Conservation (phyloP, 768 basidiomycete species). For the Phylloporus rhodoxanthus region DNA sequence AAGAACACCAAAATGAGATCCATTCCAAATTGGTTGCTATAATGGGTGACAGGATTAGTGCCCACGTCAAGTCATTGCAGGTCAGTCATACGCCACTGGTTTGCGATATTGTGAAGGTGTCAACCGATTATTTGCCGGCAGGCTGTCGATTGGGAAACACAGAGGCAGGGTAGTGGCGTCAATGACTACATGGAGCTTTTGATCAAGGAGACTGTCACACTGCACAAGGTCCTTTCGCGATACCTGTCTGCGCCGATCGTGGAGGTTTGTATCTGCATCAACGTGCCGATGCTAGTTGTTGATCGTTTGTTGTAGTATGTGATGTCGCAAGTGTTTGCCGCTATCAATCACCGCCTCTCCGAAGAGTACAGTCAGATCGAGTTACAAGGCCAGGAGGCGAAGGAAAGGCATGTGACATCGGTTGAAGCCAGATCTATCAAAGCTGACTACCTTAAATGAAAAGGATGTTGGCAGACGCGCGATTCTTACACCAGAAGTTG, state of each 20-base stretch:
- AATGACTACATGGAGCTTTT: conserved; percentile 92
- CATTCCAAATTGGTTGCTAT: conserved; percentile 96
- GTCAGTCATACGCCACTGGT: conserved; percentile 35
- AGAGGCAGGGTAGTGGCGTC: conserved; percentile 53
- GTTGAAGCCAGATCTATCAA: conserved; percentile 3
- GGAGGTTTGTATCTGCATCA: conserved; percentile 48
- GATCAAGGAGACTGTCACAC: conserved; percentile 89
- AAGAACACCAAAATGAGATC: conserved; percentile 99
- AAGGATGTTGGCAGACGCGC: conserved; percentile 78
- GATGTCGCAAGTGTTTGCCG: conserved; percentile 91
- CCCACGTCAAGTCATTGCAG: conserved; percentile 80
- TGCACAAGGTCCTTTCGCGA: conserved; percentile 93
- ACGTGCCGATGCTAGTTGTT: conserved; percentile 10
- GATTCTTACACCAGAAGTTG: conserved; percentile 70
- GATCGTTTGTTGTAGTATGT: conserved; percentile 54
- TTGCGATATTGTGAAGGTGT: not conserved
- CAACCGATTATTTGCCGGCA: conserved; percentile 27
- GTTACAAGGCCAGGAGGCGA: conserved; percentile 76
- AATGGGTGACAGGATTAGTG: conserved; percentile 90
- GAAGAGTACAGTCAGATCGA: conserved; percentile 84
- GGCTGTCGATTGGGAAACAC: conserved; percentile 74
- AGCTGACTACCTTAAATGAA: conserved; percentile 11
- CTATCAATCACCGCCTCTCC: conserved; percentile 84
- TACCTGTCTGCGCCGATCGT: conserved; percentile 76
- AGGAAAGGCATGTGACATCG: conserved; percentile 56